A percentile compares a stretch with the other conserved stretches of the same genome.
Evolutionary conservation across 345 rosid genomes (phyloP).

Genomic region (Anacardium occidentale): DNA sequence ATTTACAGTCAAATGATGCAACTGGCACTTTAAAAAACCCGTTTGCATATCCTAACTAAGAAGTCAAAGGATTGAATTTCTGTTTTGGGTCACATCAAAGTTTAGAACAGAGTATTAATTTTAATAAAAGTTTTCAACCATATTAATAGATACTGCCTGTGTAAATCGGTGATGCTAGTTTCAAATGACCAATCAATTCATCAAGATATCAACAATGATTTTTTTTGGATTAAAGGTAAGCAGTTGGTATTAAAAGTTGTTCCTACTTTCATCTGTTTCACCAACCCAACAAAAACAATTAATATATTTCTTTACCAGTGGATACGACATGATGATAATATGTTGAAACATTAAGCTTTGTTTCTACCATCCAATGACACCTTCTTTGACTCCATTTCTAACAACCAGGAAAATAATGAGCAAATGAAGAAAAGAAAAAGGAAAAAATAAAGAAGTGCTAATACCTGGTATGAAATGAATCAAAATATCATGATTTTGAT

Average conservation of each 20-base stretch:
- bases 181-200: neutral
- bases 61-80: neutral
- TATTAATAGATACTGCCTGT: neutral
- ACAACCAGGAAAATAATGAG: neutral
- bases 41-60: neutral
- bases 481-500: constrained; percentile 1
- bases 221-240: neutral
- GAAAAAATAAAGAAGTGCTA: neutral
- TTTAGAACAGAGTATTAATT: neutral
- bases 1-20: neutral
- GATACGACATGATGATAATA: too few relatives aligned
- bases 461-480: neutral
- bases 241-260: neutral
- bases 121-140: neutral
- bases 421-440: too few relatives aligned
- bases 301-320: neutral
- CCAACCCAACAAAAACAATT: neutral
- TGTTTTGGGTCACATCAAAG: constrained; percentile 12
- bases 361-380: neutral
- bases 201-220: neutral
- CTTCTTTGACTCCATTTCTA: neutral
- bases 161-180: neutral
- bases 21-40: neutral
- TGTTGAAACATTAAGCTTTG: neutral
- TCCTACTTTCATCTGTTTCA: neutral